phyloP scores from a whole-genome alignment of 306 rosid genomes.

The Vigna nakashimae region DNA sequence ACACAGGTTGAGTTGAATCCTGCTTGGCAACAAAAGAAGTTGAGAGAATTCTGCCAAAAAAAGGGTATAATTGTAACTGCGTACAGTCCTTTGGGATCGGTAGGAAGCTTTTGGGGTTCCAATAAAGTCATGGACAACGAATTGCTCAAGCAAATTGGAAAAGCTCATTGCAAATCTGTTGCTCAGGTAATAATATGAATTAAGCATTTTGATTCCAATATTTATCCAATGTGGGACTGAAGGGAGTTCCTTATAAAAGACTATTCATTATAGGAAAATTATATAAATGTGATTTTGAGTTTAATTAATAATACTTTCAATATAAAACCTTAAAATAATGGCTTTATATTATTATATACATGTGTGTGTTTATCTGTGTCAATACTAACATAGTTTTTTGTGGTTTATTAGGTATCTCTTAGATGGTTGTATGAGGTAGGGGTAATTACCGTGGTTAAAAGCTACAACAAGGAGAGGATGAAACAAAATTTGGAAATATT shows the following conservation, averaged over 20 bases:
- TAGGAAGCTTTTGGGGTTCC: constrained; percentile 48
- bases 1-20: constrained; percentile 63
- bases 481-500: constrained; percentile 58
- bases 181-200: constrained; percentile 48
- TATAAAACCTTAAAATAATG: too few species aligned
- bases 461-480: constrained; percentile 62
- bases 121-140: constrained; percentile 47
- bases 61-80: constrained; percentile 58
- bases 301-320: too few species aligned
- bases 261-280: too few species aligned
- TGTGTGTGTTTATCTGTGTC: too few species aligned
- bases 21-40: constrained; percentile 57
- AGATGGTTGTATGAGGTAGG: constrained; percentile 62
- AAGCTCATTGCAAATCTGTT: constrained; percentile 42
- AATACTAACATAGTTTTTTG: neutral
- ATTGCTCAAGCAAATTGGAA: constrained; percentile 49
- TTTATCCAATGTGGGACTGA: too few species aligned
- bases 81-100: constrained; percentile 57
- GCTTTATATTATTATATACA: too few species aligned
- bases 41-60: constrained; percentile 49
- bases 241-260: too few species aligned
- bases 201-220: too few species aligned
- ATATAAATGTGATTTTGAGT: too few species aligned
- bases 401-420: constrained; percentile 46
- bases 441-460: constrained; percentile 51